phyloP scores from a whole-genome alignment of 164 flowering plant species.

The Magnolia kwangsiensis region DNA sequence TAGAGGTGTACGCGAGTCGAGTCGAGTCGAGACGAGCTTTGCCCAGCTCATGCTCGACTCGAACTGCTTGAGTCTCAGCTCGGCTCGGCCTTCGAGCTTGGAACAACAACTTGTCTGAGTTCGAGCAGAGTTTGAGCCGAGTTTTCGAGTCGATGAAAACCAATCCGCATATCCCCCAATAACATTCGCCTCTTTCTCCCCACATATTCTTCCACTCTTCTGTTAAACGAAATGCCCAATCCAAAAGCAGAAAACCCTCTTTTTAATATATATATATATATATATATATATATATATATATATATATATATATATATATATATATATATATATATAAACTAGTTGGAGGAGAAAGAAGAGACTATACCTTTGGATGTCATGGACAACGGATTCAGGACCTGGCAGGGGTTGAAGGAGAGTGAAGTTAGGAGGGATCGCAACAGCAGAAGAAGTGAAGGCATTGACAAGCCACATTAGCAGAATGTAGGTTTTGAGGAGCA shows the following conservation, averaged over 20 bases:
- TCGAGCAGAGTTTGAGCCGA: too few relatives aligned
- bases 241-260: background rate
- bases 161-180: constrained; percentile 14
- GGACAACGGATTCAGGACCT: constrained; percentile 58
- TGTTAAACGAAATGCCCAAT: constrained; percentile 12
- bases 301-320: too few relatives aligned
- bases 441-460: background rate
- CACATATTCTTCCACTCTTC: constrained; percentile 50
- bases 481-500: too few relatives aligned
- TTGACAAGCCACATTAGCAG: constrained; percentile 7
- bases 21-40: too few relatives aligned
- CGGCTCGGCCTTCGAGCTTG: too few relatives aligned
- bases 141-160: background rate
- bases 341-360: background rate
- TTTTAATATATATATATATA: background rate
- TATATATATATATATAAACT: too few relatives aligned
- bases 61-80: too few relatives aligned
- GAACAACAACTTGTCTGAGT: too few relatives aligned
- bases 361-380: constrained; percentile 44
- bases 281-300: too few relatives aligned
- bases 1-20: too few relatives aligned
- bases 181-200: constrained; percentile 29
- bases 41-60: too few relatives aligned
- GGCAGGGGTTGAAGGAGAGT: constrained; percentile 64
- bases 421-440: constrained; percentile 28